phyloP scores from a whole-genome alignment of 2,329 filamentous ascomycete species.

The Phaeosphaeriaceae sp. region DNA sequence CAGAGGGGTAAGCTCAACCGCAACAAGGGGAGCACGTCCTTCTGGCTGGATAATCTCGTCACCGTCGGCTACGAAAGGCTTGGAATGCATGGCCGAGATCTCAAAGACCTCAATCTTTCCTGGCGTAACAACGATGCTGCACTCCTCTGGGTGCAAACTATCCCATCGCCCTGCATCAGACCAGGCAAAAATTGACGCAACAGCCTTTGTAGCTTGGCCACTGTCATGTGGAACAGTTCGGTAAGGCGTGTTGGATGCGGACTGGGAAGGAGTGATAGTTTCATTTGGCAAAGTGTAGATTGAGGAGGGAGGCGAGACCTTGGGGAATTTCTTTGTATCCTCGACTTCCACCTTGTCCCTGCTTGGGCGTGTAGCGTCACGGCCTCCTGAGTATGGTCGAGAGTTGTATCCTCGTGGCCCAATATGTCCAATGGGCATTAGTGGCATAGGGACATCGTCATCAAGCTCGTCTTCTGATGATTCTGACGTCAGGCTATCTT shows the following conservation, averaged over 20 bases:
- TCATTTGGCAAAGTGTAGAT: slow-evolving; percentile 48
- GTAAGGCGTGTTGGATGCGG: slow-evolving; percentile 77
- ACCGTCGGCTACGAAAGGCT: slow-evolving; percentile 48
- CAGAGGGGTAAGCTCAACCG: slow-evolving; percentile 86
- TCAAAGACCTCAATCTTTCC: slow-evolving; percentile 70
- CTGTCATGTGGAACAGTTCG: slow-evolving; percentile 59
- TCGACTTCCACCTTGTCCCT: slow-evolving; percentile 18
- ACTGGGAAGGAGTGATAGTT: slow-evolving; percentile 79
- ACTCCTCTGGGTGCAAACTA: slow-evolving; percentile 65
- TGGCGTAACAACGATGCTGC: slow-evolving; percentile 66
- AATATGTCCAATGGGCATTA: slow-evolving; percentile 39
- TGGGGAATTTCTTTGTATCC: slow-evolving; percentile 48
- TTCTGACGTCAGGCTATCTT: slow-evolving; percentile 54
- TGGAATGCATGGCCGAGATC: slow-evolving; percentile 57
- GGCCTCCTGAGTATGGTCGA: slow-evolving; percentile 17
- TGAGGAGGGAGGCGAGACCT: slow-evolving; percentile 50
- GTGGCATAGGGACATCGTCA: slow-evolving; percentile 51
- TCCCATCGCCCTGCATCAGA: slow-evolving; percentile 66
- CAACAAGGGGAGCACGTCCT: slow-evolving; percentile 61
- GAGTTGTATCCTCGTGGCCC: slow-evolving; percentile 23
- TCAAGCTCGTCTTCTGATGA: slow-evolving; percentile 65
- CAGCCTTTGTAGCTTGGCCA: slow-evolving; percentile 59
- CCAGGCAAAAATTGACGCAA: slow-evolving; percentile 69
- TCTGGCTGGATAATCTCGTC: slow-evolving; percentile 47
- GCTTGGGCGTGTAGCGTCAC: slow-evolving; percentile 15